A percentile compares a stretch with the other conserved stretches of the same genome.
Conservation (phyloP, 345 rosid genomes). For the Chamaenerion angustifolium region DNA sequence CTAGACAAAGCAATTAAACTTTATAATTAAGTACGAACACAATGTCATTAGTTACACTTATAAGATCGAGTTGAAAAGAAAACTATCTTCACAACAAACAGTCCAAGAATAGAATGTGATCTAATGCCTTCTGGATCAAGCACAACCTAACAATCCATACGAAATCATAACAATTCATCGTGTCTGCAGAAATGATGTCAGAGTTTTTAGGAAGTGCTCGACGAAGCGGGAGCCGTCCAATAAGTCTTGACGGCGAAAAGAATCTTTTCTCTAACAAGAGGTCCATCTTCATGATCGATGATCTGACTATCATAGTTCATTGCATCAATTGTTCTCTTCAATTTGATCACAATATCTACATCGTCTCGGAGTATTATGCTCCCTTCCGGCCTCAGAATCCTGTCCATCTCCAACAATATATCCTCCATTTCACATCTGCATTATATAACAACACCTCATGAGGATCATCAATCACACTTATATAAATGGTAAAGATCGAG, state of each 20-base stretch:
- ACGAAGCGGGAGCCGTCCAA: slow-evolving; percentile 28
- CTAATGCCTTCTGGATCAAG: too few species aligned
- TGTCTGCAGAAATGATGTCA: too few species aligned
- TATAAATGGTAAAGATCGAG: too few species aligned
- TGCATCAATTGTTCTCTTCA: slow-evolving; percentile 37
- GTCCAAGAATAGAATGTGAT: too few species aligned
- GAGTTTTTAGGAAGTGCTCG: neutral
- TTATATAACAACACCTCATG: neutral
- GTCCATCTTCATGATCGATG: slow-evolving; percentile 60
- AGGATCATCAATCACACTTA: neutral
- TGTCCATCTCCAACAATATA: slow-evolving; percentile 50
- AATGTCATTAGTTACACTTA: too few species aligned
- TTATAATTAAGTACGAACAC: too few species aligned
- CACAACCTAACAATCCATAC: too few species aligned
- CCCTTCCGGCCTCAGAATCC: slow-evolving; percentile 61
- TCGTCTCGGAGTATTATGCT: slow-evolving; percentile 47
- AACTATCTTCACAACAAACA: too few species aligned
- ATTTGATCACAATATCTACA: slow-evolving; percentile 37
- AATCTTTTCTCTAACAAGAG: slow-evolving; percentile 42
- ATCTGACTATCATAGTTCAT: slow-evolving; percentile 37
- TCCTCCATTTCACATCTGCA: slow-evolving; percentile 47
- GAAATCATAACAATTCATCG: too few species aligned
- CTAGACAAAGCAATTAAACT: too few species aligned
- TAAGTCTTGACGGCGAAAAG: slow-evolving; percentile 43
- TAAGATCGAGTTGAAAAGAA: too few species aligned